Conservation (phyloP, 768 basidiomycete genomes). For the Mrakia gelida region DNA sequence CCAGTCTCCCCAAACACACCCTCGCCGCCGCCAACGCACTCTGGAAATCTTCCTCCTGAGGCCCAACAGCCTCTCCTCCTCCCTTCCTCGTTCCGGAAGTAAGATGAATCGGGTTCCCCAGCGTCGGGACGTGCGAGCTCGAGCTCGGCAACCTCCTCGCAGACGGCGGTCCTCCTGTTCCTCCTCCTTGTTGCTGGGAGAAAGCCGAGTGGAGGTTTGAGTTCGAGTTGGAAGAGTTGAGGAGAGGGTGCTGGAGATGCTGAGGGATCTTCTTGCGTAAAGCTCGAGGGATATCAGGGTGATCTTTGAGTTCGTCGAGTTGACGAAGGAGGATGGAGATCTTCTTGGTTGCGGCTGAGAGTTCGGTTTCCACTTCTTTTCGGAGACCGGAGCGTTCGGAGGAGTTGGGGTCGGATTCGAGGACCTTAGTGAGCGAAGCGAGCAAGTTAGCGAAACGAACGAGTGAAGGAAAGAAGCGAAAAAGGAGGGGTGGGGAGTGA, state of each 20-base stretch:
- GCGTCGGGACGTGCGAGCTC: neutral
- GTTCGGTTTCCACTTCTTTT: slow-evolving; percentile 66
- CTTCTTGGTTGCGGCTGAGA: slow-evolving; percentile 67
- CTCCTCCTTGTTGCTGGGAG: neutral
- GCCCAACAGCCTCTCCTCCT: neutral
- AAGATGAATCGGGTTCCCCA: neutral
- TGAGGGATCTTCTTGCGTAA: slow-evolving; percentile 34
- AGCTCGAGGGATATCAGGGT: slow-evolving; percentile 33
- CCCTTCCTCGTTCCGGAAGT: no score
- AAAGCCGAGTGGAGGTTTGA: neutral
- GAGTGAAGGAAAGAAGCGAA: no score
- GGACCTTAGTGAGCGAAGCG: slow-evolving; percentile 37
- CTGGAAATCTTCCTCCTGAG: slow-evolving; percentile 26
- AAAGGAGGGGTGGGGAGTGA: no score
- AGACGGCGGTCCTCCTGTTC: slow-evolving; percentile 7
- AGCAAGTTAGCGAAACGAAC: no score
- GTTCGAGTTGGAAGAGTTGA: slow-evolving; percentile 19
- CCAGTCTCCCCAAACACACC: neutral
- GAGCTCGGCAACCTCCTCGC: slow-evolving; percentile 13
- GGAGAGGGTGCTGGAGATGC: slow-evolving; percentile 36
- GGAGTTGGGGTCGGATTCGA: slow-evolving; percentile 37
- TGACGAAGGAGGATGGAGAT: slow-evolving; percentile 61
- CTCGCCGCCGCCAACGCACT: slow-evolving; percentile 10
- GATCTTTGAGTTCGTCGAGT: slow-evolving; percentile 51
- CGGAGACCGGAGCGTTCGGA: slow-evolving; percentile 47